Percentiles rank a stretch among this genome's conserved stretches.
Evolutionary conservation across 2,329 filamentous ascomycete genomes (phyloP).

Genomic region (Dichotomopilus funicola): DNA sequence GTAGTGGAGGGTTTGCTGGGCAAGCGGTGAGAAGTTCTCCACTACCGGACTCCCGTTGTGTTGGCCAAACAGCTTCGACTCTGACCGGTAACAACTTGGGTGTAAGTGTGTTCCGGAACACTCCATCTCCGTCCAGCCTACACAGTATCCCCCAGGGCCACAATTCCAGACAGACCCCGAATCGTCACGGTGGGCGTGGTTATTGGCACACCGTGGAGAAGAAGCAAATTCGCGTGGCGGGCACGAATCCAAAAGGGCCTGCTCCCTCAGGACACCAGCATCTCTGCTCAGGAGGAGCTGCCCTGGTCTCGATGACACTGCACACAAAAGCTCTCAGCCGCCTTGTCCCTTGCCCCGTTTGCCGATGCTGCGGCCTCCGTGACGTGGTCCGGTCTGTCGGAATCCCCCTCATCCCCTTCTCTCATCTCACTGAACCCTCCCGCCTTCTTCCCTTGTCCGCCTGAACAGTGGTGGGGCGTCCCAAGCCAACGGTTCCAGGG

Average conservation of each 20-base stretch:
- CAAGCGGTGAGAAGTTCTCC: slow-evolving; percentile 1
- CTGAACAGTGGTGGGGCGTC: no score
- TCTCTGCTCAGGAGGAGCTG: not conserved
- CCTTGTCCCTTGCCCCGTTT: not conserved
- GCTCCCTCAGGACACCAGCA: not conserved
- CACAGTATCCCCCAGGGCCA: not conserved
- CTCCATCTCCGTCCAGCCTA: not conserved
- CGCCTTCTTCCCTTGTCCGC: no score
- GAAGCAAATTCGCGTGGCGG: slow-evolving; percentile 1
- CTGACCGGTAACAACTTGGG: not conserved
- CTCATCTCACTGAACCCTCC: no score
- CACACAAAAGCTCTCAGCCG: not conserved
- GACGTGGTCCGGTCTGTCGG: slow-evolving; percentile 4
- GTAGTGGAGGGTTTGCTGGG: not conserved
- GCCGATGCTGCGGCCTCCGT: not conserved
- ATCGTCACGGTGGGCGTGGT: not conserved
- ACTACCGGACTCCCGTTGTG: not conserved
- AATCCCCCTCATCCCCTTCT: not conserved
- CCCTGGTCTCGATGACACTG: not conserved
- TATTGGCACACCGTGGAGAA: not conserved
- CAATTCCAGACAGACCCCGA: not conserved
- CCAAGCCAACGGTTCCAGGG: no score
- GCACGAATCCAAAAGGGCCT: not conserved
- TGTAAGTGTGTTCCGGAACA: slow-evolving; percentile 1
- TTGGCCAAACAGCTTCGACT: not conserved